Evolutionary conservation across 1,284 basidiomycete genomes (phyloP), one percentile per base, ranked within the genome.

Genomic region (Heterobasidion annosum): DNA sequence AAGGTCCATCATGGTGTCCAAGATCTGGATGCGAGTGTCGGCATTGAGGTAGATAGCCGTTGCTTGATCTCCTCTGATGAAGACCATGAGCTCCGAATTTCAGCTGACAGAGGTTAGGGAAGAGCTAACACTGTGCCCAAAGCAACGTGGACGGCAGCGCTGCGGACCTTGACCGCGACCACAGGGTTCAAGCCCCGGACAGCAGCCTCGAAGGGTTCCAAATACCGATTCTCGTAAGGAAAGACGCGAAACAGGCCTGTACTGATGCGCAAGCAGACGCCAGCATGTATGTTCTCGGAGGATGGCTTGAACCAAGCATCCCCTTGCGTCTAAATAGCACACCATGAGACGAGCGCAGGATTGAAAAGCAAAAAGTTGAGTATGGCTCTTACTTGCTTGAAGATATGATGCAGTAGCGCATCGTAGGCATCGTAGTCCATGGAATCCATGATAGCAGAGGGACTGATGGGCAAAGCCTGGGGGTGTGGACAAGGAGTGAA

Each of bases 91-190:
- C 8, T 32, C 3, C 25, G 4, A 25, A 25, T 25, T 5, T 2
- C 25, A 16, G 18, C 7, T 35, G 25, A n/a, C 18, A 42, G 50
- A 25, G 37, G 34, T 42, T 16, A 58, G 3, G 10, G 13, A 43
- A 19, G 10, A 19, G 77, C 88, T 58, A 65, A 90, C 83, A 85
- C 77, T 34, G 76, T 79, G 25, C 77, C 69, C 58, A 89, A 74
- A 42, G 88, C 87, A 40, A 87, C 87, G 62, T 90, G 84, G 16
- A 91, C 84, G n/a, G 88, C 85, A 35, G 88, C 86, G 61, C 81
- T 86, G 42, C 88, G 81, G 47, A 89, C 72, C 68, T 90, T 91
- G 63, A 91, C 83, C 3, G 88, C 88, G 46, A 90, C 85, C 49
- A 89, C 82, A 13, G 88, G 86, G 63, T 92, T 92, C 53, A 93